Conservation (phyloP, 805 yeast genomes). For the Blastobotrys terrestris region DNA sequence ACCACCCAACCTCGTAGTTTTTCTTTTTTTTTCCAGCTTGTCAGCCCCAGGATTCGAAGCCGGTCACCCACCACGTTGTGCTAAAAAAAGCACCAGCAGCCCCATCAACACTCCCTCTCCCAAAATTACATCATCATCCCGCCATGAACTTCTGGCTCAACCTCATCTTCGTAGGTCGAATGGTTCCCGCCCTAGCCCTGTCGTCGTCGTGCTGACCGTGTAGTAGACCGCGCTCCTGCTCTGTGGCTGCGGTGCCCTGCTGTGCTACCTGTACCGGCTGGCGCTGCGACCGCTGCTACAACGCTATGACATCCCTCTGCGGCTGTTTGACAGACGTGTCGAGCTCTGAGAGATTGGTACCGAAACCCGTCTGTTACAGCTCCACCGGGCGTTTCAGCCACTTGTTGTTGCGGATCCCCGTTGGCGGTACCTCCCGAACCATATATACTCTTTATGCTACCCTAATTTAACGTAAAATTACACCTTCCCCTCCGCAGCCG, state of each 20-base stretch:
- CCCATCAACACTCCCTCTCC: background rate
- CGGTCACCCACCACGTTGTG: background rate
- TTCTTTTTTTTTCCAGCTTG: background rate
- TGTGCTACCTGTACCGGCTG: background rate
- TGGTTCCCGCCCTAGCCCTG: background rate
- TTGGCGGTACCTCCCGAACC: too few species aligned
- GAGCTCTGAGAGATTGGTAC: background rate
- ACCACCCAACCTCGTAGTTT: too few species aligned
- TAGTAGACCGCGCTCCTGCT: background rate
- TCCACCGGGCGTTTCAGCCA: background rate
- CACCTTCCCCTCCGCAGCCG: too few species aligned
- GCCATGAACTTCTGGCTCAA: conserved; percentile 2
- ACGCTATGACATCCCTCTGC: background rate
- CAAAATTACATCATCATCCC: background rate
- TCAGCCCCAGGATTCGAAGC: background rate
- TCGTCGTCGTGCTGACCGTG: background rate
- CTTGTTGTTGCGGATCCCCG: too few species aligned
- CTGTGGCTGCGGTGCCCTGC: background rate
- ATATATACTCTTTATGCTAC: too few species aligned
- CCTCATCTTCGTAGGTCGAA: conserved; percentile 1
- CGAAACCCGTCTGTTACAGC: background rate
- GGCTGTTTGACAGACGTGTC: background rate
- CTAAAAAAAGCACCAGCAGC: background rate
- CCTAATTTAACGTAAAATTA: too few species aligned
- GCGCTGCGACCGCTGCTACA: conserved; percentile 1